Percentiles rank a stretch among this genome's conserved stretches.
Evolutionary conservation across 805 yeast species (phyloP).

Genomic region (Zygotorulaspora sp.): DNA sequence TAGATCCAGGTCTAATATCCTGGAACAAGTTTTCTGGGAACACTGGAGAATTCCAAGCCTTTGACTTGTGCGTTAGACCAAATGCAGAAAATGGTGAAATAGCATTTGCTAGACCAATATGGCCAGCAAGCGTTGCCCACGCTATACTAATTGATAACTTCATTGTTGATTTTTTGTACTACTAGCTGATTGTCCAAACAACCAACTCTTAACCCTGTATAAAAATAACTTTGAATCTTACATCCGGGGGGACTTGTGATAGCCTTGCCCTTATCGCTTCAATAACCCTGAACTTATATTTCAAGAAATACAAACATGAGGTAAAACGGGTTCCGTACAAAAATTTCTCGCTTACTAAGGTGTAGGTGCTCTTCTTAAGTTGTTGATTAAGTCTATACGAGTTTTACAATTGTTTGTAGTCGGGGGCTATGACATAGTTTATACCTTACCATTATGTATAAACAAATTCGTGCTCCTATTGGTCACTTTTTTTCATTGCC

Average conservation of each 20-base stretch:
- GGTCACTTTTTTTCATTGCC: constrained; percentile 8
- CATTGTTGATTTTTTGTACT: too few relatives aligned
- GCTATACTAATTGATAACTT: constrained; percentile 1
- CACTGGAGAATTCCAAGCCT: too few relatives aligned
- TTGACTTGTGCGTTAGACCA: too few relatives aligned
- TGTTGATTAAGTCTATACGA: too few relatives aligned
- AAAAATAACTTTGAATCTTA: too few relatives aligned
- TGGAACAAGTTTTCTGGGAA: constrained; percentile 13
- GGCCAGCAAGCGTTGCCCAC: constrained; percentile 1
- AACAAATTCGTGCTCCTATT: constrained; percentile 7
- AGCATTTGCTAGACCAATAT: constrained; percentile 1
- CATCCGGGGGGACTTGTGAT: too few relatives aligned
- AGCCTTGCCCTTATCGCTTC: not conserved
- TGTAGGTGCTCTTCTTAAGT: not conserved
- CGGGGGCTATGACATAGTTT: too few relatives aligned
- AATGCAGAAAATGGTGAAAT: constrained; percentile 12
- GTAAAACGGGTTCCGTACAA: not conserved
- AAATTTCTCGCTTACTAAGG: not conserved
- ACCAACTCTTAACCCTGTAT: too few relatives aligned
- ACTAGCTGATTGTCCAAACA: too few relatives aligned
- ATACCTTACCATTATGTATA: not conserved
- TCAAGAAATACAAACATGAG: not conserved
- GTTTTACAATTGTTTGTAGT: too few relatives aligned
- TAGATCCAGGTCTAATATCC: not conserved
- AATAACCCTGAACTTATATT: not conserved